Base-by-base conservation (phyloP, 768 basidiomycete species). In the Fomitopsis pulvina region DNA sequence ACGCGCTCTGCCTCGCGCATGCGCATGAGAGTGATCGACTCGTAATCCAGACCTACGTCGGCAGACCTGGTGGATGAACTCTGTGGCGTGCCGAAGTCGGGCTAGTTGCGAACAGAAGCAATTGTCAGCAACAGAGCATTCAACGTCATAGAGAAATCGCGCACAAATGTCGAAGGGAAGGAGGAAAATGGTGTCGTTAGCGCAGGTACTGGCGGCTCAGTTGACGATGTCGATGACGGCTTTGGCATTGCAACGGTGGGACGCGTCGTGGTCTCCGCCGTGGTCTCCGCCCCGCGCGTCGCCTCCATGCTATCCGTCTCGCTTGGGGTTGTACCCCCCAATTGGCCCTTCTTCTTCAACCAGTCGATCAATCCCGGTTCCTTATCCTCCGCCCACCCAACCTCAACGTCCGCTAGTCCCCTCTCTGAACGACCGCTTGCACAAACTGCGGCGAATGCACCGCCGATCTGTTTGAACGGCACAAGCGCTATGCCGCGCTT, bases 1-100 rank as follows among this genome's bases (percentile, higher is more conserved):
- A 81, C 84, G 32, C 85, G 74, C 63, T 92, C 90, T 0, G 89
- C 87, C 60, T 92, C 86, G 29, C 89, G 74, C 62, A 93, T 70
- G 4, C 89, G 78, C 74, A 92, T 77, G 29, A 92, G 71, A 0
- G 87, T 92, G 52, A 91, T 60, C 2, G 83, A 79, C 66, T 92
- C 90, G 49, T 84, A 92, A 61, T 91, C 86, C 42, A 91, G 56
- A 55, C 60, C 0, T 40, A 21, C 3, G 34, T 44, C 9, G 48
- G 47, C 20, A 65, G 54, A 18, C 62, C 43, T n/a, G 66, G 27
- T 20, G 60, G 63, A n/a, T 58, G 37, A 16, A 60, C 52, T 20
- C 8, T 51, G 39, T 5, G 54, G 39, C 11, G 61, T 40, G 18
- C 29, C 41, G 2, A 58, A 4, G 27, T 61, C 59, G 12, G 63